Evolutionary conservation across 345 rosid genomes (phyloP).

Genomic region (Syzygium jambos): DNA sequence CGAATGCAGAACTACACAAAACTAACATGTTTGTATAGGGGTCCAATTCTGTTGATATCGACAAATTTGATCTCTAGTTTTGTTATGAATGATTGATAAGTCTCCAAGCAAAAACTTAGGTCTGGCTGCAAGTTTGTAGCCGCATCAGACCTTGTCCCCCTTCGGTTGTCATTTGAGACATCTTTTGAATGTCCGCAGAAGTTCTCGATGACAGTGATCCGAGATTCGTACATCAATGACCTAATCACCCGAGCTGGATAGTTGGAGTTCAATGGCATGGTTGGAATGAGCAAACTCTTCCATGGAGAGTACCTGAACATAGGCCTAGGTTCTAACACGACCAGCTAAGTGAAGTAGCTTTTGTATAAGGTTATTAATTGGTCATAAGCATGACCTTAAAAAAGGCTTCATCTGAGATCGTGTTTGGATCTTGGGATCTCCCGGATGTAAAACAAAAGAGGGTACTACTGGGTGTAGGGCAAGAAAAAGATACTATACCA

Average conservation of each 20-base stretch:
- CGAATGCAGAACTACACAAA: background rate
- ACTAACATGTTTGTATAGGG: background rate
- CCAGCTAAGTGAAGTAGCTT: slow-evolving; percentile 39
- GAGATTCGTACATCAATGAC: slow-evolving; percentile 43
- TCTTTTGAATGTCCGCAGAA: slow-evolving; percentile 64
- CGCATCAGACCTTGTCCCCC: slow-evolving; percentile 44
- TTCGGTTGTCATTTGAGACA: slow-evolving; percentile 25
- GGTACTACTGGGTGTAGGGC: background rate
- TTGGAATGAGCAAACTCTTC: slow-evolving; percentile 46
- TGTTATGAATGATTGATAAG: background rate
- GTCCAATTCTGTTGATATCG: background rate
- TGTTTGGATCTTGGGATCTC: background rate
- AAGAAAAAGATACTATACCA: background rate
- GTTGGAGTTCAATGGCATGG: slow-evolving; percentile 48
- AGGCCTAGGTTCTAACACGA: slow-evolving; percentile 57
- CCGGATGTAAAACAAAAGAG: background rate
- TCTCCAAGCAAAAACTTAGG: background rate
- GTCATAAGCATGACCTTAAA: background rate
- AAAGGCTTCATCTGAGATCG: background rate
- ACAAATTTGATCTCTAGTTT: background rate
- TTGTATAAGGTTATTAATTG: slow-evolving; percentile 1
- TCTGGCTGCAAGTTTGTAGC: slow-evolving; percentile 46
- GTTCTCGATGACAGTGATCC: slow-evolving; percentile 54
- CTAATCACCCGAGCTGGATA: slow-evolving; percentile 58
- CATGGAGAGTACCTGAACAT: slow-evolving; percentile 70